These are phyloP conservation scores for Candida sanyaensis DNA, from an alignment of 1,139 yeast species.

Conservation along the genomic window DNA sequence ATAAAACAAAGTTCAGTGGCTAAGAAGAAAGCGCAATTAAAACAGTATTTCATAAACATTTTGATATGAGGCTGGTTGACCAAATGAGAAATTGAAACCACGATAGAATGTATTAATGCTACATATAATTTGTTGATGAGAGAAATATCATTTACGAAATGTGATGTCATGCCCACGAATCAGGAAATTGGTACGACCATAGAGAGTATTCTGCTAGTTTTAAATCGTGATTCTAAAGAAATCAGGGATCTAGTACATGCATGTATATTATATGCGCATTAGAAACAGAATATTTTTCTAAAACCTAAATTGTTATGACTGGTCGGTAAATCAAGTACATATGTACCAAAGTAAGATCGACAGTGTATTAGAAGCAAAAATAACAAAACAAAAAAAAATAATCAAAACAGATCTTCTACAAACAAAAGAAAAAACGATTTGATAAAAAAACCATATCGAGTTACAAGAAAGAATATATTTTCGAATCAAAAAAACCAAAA, in stretches of 20 bases:
- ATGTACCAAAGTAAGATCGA: not conserved
- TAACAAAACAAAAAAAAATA: not conserved
- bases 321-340: not conserved
- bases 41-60: too few species aligned
- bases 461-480: not conserved
- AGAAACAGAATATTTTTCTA: not conserved
- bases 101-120: not conserved
- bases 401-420: not conserved
- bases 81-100: not conserved
- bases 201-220: not conserved
- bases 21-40: too few species aligned
- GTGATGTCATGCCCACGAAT: not conserved
- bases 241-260: not conserved
- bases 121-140: too few species aligned
- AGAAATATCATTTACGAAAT: not conserved
- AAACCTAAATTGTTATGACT: not conserved
- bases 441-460: not conserved
- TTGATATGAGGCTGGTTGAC: too few species aligned
- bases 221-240: not conserved
- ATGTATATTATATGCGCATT: too few species aligned
- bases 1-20: too few species aligned
- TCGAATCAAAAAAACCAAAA: not conserved
- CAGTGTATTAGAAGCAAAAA: not conserved
- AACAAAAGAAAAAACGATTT: too few species aligned
- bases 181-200: not conserved